These are phyloP conservation scores for Litchi chinensis DNA, from an alignment of 345 rosid genomes.

Conservation along the genomic window DNA sequence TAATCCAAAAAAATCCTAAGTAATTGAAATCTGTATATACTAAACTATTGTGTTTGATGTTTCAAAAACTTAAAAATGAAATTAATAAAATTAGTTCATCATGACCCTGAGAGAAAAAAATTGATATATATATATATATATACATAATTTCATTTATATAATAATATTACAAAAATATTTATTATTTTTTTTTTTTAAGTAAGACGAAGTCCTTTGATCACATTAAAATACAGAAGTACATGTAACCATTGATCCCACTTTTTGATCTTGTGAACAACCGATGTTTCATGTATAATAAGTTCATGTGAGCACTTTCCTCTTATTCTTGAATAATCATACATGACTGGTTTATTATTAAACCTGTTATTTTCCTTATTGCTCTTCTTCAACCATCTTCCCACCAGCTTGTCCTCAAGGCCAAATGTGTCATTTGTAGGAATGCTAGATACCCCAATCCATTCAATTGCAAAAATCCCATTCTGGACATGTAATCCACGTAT, in stretches of 20 bases:
- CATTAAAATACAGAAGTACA: slow-evolving; percentile 41
- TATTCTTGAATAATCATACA: slow-evolving; percentile 50
- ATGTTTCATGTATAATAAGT: slow-evolving; percentile 33
- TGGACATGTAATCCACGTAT: slow-evolving; percentile 45
- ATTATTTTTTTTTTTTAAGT: slow-evolving; percentile 3
- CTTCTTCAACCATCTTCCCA: slow-evolving; percentile 41
- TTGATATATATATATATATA: no score
- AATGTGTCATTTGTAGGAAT: slow-evolving; percentile 28
- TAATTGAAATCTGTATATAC: no score
- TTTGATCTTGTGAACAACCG: slow-evolving; percentile 45
- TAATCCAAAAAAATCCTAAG: no score
- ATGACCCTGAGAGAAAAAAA: no score
- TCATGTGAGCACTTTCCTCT: slow-evolving; percentile 45
- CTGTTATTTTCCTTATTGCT: slow-evolving; percentile 41
- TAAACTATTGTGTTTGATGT: no score
- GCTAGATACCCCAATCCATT: slow-evolving; percentile 38
- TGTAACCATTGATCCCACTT: slow-evolving; percentile 44
- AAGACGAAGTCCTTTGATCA: slow-evolving; percentile 28
- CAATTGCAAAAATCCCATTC: slow-evolving; percentile 45
- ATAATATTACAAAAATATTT: no score
- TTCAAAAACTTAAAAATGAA: no score
- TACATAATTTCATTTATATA: no score
- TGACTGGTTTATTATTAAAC: slow-evolving; percentile 37
- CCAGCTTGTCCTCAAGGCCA: slow-evolving; percentile 52
- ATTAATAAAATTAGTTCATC: no score